Base-by-base conservation (phyloP, 257 asterid genomes). In the Salvia miltiorrhiza region DNA sequence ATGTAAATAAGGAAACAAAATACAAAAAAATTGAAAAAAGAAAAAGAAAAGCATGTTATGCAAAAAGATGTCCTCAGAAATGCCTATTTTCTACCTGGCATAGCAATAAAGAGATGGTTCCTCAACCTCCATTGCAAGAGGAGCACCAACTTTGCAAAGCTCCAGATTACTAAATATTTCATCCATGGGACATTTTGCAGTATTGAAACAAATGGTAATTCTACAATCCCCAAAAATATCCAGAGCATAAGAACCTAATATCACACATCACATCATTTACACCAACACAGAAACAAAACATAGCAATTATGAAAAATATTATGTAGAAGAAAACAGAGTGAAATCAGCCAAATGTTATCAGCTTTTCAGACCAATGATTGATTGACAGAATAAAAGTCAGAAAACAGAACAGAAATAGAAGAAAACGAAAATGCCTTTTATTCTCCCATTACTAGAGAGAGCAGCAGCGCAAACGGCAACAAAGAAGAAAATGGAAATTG, bases 91-190 rank as follows among this genome's bases (percentile, higher is more conserved):
- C 90, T 35, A 78, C 90, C 79, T 78, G 77, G 84, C 84, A 69
- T 33, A 52, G 67, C 52, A 32, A 59, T 14, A 69, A 30, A 17
- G 65, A 7, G 52, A 45, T 56, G 84, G 87, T 63, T 63, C 82
- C 87, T 85, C 90, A 20, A 85, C 87, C 90, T 80, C 85, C 60
- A 33, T 40, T 57, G 71, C 73, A 73, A 61, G 73, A 78, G 80
- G 90, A 80, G 86, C 86, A 20, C 90, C 86, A 76, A 40, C 9
- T 57, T 53, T 70, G 80, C 77, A 49, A 61, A n/a, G 19, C 53
- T 81, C 77, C 83, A 76, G 90, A 85, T 85, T 85, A 85, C 90
- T 85, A 82, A 85, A 85, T 76, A 21, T 39, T 76, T 82, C 85
- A 82, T 82, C 87, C 63, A 33, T 16, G 86, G 81, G 82, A 82